Base-by-base conservation (phyloP, 495 filamentous ascomycete genomes). In the Glonium stellatum region DNA sequence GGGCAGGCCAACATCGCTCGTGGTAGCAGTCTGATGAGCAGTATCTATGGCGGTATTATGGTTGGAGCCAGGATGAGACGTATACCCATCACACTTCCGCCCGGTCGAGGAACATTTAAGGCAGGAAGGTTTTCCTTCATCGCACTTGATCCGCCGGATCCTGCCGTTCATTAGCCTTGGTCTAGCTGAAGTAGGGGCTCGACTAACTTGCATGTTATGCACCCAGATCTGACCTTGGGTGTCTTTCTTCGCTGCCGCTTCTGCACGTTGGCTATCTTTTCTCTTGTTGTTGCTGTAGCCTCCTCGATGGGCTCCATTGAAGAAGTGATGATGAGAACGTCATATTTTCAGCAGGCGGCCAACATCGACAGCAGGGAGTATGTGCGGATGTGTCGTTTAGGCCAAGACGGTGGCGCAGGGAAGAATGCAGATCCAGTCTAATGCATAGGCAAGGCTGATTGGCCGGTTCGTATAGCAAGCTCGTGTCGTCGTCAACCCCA, bases 21-120 rank as follows among this genome's bases (percentile, higher is more conserved):
- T 8, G 9, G 48, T 25, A 23, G 48, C 10, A 13, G 48, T 6
- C 19, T 51, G 12, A 31, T 25, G 21, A 51, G 19, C 21, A 25
- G 48, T 31, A 25, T 15, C 5, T 15, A 8, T 51, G 31, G 18
- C 1, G 23, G 21, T 10, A 51, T 23, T 31, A 10, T 51, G 19
- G 31, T 23, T 15, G n/a, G 1, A 25, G 1, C 48, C 9, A 23
- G 13, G 15, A 27, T 27, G 4, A 25, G 21, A 23, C 13, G 48
- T 15, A 8, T 51, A 51, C 23, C 48, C 48, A 51, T 51, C 48
- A 23, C 48, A 51, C 25, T 51, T 51, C 48, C 48, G 48, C 5
- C 48, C 48, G 5, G 48, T 51, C 12, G 21, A 25, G 15, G 48
- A 27, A 8, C 48, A 51, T 27, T 31, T 51, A 4, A 9, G 31